phyloP scores from a whole-genome alignment of 2,329 filamentous ascomycete genomes.

The Monosporascus sp. region DNA sequence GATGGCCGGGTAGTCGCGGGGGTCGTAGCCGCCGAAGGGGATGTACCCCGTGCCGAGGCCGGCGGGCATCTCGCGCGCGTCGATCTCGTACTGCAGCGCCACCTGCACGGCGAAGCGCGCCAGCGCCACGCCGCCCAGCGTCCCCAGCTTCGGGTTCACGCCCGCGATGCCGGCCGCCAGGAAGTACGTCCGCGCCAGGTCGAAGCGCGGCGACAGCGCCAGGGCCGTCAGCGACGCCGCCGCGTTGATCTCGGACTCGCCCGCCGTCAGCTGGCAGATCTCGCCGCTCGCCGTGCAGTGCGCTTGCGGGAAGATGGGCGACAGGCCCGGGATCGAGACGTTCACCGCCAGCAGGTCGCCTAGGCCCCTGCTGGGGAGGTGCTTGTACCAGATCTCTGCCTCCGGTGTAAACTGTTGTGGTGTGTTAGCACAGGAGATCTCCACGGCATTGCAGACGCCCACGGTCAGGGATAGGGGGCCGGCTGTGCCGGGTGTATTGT shows the following conservation, averaged over 20 bases:
- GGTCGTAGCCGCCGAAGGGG: conserved; percentile 52
- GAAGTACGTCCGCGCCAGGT: conserved; percentile 66
- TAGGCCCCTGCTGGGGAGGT: conserved; percentile 38
- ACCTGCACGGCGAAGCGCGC: conserved; percentile 68
- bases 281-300: conserved; percentile 57
- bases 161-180: conserved; percentile 68
- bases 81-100: conserved; percentile 71
- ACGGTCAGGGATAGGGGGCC: neutral
- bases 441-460: too few species aligned
- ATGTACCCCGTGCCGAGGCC: conserved; percentile 67
- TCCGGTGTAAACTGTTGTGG: conserved; percentile 53
- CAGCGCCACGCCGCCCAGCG: conserved; percentile 62
- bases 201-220: conserved; percentile 55
- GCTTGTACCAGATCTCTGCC: conserved; percentile 56
- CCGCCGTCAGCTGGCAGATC: conserved; percentile 65
- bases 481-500: conserved; percentile 4
- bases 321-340: conserved; percentile 57
- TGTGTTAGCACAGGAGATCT: neutral
- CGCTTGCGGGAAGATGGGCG: conserved; percentile 58
- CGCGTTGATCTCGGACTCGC: conserved; percentile 71
- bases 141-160: conserved; percentile 64
- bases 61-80: conserved; percentile 60
- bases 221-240: conserved; percentile 62
- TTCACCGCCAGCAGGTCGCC: conserved; percentile 54
- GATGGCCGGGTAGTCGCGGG: conserved; percentile 51